Conservation (phyloP, 2,329 filamentous ascomycete species). For the Blumeria hordei region DNA sequence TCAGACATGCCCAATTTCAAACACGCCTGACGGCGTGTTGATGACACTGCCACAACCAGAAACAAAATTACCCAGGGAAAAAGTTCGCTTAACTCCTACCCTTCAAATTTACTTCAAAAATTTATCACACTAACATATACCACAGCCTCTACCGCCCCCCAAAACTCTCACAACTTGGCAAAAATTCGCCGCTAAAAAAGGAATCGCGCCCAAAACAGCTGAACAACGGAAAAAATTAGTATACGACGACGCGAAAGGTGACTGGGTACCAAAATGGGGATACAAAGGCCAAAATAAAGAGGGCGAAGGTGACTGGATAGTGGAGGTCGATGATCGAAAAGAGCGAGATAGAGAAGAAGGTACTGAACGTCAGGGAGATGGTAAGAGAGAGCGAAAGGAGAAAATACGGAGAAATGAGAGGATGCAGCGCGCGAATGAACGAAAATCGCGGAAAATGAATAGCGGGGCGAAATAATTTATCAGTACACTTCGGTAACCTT, state of each 20-base stretch:
- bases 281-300: conserved; percentile 80
- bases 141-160: conserved; percentile 44
- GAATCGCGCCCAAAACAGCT: conserved; percentile 70
- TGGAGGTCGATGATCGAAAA: conserved; percentile 67
- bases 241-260: conserved; percentile 62
- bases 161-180: conserved; percentile 87
- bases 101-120: background rate
- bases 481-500: no score
- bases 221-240: conserved; percentile 55
- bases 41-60: conserved; percentile 48
- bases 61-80: conserved; percentile 66
- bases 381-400: conserved; percentile 41
- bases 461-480: no score
- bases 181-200: conserved; percentile 88
- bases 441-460: conserved; percentile 17
- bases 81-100: conserved; percentile 19
- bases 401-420: conserved; percentile 46
- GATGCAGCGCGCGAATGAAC: conserved; percentile 41
- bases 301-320: conserved; percentile 63
- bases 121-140: conserved; percentile 1
- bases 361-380: conserved; percentile 34
- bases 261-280: conserved; percentile 89
- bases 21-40: conserved; percentile 45
- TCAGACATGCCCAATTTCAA: conserved; percentile 58
- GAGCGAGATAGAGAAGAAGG: conserved; percentile 38